A percentile compares a stretch with the other conserved stretches of the same genome.
phyloP scores from a whole-genome alignment of 2,329 filamentous ascomycete species.

The Fusarium napiforme region DNA sequence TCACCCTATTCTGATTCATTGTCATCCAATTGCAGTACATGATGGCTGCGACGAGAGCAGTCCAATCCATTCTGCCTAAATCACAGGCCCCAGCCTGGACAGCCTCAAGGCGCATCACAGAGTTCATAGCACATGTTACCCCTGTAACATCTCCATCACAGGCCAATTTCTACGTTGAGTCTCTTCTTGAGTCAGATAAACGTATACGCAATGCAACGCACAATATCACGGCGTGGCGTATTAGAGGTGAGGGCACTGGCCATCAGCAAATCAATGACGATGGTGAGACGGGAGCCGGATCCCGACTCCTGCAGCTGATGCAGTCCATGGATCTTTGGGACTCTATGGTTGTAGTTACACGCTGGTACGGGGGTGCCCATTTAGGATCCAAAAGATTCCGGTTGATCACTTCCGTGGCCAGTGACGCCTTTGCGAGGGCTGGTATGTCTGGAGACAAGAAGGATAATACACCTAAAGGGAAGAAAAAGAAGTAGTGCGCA shows the following conservation, averaged over 20 bases:
- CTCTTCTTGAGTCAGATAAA: conserved; percentile 84
- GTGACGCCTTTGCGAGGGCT: conserved; percentile 84
- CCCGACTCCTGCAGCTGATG: conserved; percentile 86
- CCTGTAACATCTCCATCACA: conserved; percentile 75
- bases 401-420: conserved; percentile 85
- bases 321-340: conserved; percentile 96
- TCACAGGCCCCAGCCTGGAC: conserved; percentile 66
- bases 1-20: neutral
- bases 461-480: conserved; percentile 10
- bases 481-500: conserved; percentile 22
- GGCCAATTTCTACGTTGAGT: conserved; percentile 76
- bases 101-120: conserved; percentile 76
- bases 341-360: conserved; percentile 88
- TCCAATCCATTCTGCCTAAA: conserved; percentile 32
- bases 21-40: neutral
- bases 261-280: conserved; percentile 97
- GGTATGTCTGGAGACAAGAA: conserved; percentile 71
- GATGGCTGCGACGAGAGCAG: conserved; percentile 24
- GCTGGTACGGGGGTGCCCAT: conserved; percentile 95
- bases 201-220: conserved; percentile 55
- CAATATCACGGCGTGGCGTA: conserved; percentile 48
- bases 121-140: conserved; percentile 85
- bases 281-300: conserved; percentile 91
- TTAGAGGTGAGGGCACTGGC: conserved; percentile 70
- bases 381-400: conserved; percentile 90